These are phyloP conservation scores for Saccharomycopsis hybrid DNA, from an alignment of 1,139 yeast genomes.

Conservation along the genomic window DNA sequence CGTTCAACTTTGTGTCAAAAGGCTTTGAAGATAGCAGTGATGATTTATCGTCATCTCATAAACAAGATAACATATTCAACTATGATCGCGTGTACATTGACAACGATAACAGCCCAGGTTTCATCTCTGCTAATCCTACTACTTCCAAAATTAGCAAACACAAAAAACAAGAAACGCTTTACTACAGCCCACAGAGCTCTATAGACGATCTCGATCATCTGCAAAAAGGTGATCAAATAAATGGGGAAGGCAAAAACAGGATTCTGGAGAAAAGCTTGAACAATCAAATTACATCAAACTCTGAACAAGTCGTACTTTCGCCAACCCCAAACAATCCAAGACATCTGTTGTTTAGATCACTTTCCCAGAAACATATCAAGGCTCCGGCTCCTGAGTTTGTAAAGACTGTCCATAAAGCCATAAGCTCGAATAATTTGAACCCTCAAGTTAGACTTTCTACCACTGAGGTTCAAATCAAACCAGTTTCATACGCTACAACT, in stretches of 20 bases:
- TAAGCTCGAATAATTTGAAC: not conserved
- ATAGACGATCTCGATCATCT: constrained; percentile 3
- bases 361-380: not conserved
- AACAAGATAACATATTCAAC: not conserved
- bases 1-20: constrained; percentile 16
- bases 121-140: not conserved
- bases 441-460: not conserved
- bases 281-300: not conserved
- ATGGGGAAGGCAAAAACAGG: not conserved
- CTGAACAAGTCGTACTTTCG: not conserved
- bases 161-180: constrained; percentile 15
- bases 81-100: not conserved
- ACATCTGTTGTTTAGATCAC: not conserved
- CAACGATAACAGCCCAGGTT: not conserved
- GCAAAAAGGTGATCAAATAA: not conserved
- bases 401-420: not conserved
- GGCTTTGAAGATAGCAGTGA: constrained; percentile 9
- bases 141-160: constrained; percentile 3
- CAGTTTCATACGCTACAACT: constrained; percentile 20
- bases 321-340: not conserved
- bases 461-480: not conserved
- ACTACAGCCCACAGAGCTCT: constrained; percentile 16
- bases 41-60: not conserved
- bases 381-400: not conserved
- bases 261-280: no score